Base-by-base conservation (phyloP, 2,329 filamentous ascomycete genomes). In the Nothophoma quercina region DNA sequence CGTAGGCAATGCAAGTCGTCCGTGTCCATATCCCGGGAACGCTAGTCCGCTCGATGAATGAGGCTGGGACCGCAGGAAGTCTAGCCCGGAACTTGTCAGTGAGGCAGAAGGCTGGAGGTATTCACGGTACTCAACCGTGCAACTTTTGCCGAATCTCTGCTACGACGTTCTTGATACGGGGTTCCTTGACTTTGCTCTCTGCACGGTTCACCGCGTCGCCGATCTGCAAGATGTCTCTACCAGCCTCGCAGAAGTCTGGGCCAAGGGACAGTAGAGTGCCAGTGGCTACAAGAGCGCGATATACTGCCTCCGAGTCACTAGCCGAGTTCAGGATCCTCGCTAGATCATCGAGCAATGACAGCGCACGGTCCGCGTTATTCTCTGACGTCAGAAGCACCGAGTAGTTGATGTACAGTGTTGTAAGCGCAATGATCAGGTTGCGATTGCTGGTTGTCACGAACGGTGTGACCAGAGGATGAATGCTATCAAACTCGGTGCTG, bases 351-450 rank as follows among this genome's bases (percentile, higher is more conserved):
- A 91, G 69, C 4, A 91, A 76, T 8, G 80, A 78, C 62, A 85
- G 66, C 30, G 77, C 77, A 57, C 75, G 71, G 73, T 81, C 70
- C 41, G 79, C 69, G 73, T 80, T 78, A 29, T 77, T 72, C 7
- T 82, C 80, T 33, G 75, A 77, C 59, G 60, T 75, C 41, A 90
- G 82, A 9, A 93, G 81, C 1, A 96, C 91, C 0, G 91, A 82
- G 59, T 90, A 89, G 75, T 99, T 98, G 70, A 98, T 88, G 54
- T 89, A 87, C 0, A 91, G 81, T 0, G 95, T 96, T 1, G 90
- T 87, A 15, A 91, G 79, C 0, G 95, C 93, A 48, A 96, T 88
- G 42, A 89, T 84, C 9, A 98, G 79, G 63, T 96, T 96, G 44
- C 89, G 86, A 70, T 96, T 95, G 61, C 58, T 75, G 7, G 68